These are phyloP conservation scores for Symbiodinium natans DNA, from an alignment of 73 alveolate species.

Conservation along the genomic window DNA sequence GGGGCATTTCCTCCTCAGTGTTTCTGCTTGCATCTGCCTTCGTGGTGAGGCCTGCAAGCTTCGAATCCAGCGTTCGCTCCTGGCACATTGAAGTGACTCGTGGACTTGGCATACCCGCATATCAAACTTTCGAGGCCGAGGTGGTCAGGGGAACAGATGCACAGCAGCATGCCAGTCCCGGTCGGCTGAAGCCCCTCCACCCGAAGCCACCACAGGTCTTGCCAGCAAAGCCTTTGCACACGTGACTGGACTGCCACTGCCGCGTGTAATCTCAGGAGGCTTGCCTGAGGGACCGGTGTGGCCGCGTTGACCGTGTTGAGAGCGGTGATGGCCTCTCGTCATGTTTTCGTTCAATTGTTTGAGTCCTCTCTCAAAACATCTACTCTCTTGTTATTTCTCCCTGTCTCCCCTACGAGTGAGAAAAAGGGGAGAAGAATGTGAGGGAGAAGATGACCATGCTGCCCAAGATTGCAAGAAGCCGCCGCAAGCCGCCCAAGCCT, in stretches of 20 bases:
- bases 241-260: no score
- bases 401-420: background rate
- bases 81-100: background rate
- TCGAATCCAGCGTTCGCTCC: slow-evolving; percentile 11
- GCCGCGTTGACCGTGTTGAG: background rate
- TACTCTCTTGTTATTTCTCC: no score
- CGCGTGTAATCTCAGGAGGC: background rate
- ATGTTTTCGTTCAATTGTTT: no score
- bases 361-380: no score
- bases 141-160: no score
- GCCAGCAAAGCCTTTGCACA: no score
- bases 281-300: background rate
- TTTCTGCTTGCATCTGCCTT: background rate
- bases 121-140: no score
- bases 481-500: background rate
- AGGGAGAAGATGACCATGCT: background rate
- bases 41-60: slow-evolving; percentile 11
- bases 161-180: no score
- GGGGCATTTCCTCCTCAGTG: no score
- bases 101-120: no score
- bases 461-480: background rate
- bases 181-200: no score
- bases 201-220: no score
- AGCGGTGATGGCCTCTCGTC: background rate
- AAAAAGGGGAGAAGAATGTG: background rate